Base-by-base conservation (phyloP, 2,329 filamentous ascomycete genomes). In the Fonsecaea multimorphosa region DNA sequence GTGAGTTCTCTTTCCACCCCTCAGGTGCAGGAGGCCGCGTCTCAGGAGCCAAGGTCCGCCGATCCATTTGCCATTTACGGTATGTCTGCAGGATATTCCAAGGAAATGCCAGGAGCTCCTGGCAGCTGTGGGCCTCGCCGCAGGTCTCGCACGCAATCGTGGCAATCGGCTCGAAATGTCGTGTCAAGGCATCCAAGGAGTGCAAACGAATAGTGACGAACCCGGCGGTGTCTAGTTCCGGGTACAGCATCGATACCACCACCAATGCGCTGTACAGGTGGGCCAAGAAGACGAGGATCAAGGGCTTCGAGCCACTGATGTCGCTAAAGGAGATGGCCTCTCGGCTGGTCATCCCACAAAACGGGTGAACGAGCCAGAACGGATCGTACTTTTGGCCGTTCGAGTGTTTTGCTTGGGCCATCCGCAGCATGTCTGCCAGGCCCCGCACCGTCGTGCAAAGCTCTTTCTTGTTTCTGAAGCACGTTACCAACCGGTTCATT, bases 341-440 rank as follows among this genome's bases (percentile, higher is more conserved):
- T 2, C 36, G 53, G 53, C 49, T 63, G 29, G 31, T 63, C 36
- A 63, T 44, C 14, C 44, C 54, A 29, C 36, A 63, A 31, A 56
- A 63, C 16, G 61, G 61, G 24, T 63, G 54, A 12, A 38, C 61
- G 2, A 63, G 61, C 52, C 61, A 51, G 61, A 63, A 63, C 12
- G 53, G 36, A 34, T 63, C 53, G 19, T 51, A 38, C 24, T 51
- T 57, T 36, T 63, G 53, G 53, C 53, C 53, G 19, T 24, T 32
- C 9, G 16, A 16, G 29, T 51, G 61, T 29, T 51, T n/a, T 12
- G 29, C 61, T 27, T 57, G 61, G 31, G 54, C 61, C 11, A 63
- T 52, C 11, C 61, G 53, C 1, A 63, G 40, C 29, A 58, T 56
- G 40, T 63, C 61, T 38, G 36, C 52, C 8, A 63, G 53, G n/a